Evolutionary conservation across 2,329 filamentous ascomycete species (phyloP), one percentile per base, ranked within the genome.

Genomic region (Drechslerella stenobrocha): DNA sequence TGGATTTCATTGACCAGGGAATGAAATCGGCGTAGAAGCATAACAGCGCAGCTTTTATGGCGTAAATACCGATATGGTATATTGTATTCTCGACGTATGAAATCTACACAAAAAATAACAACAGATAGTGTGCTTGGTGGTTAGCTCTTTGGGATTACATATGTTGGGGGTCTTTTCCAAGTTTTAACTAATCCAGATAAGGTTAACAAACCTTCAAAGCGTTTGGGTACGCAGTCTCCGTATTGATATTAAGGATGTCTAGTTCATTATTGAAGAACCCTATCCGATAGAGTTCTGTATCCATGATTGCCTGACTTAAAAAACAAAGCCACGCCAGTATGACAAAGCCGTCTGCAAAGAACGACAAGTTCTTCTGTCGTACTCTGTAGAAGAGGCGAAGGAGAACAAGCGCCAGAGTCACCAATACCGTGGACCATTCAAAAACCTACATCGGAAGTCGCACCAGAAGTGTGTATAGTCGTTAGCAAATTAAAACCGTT

Each of bases 271-370:
- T 47, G 50, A 60, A 60, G 26, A 67, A 60, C 30, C 44, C 44
- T 30, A 60, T 28, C 20, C 46, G 37, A 42, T 52, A 56, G 2
- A 67, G 26, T 18, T 42, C 22, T n/a, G 55, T 56, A 26, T 56
- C 44, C 51, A 67, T 55, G 6, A 30, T 23, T 1, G 32, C 63
- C 18, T 67, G 63, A 26, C 42, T 53, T 2, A 67, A 8, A 24
- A 67, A 60, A 26, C 55, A 67, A 6, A 59, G 7, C 63, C 63
- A 67, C 7, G 63, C 34, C 8, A 60, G 8, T 2, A 67, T 13
- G 6, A 67, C 63, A 24, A 67, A 67, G 3, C 63, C 63, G 37
- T 67, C 63, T 47, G 60, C 63, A 22, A 60, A 60, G 8, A 67
- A 23, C 2, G 63, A n/a, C 30, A 67, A 42, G 6, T 40, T 26